These are phyloP conservation scores for Cladophialophora immunda DNA, from an alignment of 2,329 filamentous ascomycete species.

Conservation along the genomic window DNA sequence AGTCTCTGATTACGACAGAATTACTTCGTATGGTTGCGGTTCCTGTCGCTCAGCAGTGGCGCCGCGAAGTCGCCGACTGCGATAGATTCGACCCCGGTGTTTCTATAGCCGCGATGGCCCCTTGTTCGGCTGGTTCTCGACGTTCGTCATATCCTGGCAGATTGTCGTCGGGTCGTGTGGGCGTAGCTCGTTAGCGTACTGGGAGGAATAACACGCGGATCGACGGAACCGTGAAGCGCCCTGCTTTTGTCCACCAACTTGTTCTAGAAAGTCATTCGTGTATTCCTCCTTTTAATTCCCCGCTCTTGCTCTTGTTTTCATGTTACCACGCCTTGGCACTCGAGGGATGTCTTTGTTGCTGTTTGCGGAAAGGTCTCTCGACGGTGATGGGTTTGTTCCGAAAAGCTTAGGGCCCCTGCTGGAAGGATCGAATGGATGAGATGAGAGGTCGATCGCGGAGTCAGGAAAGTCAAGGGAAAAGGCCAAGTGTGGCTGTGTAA, in stretches of 20 bases:
- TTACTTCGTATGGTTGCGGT: background rate
- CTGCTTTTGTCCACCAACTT: background rate
- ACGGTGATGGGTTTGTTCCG: background rate
- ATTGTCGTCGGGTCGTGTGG: background rate
- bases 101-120: conserved; percentile 1
- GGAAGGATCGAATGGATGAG: background rate
- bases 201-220: background rate
- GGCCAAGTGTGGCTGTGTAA: conserved; percentile 36
- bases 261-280: too few relatives aligned
- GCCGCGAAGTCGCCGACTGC: background rate
- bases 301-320: background rate
- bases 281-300: background rate
- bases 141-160: background rate
- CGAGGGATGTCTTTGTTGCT: background rate
- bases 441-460: conserved; percentile 10
- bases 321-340: background rate
- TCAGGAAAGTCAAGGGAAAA: background rate
- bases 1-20: background rate
- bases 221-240: background rate
- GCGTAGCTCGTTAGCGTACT: too few relatives aligned
- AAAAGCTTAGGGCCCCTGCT: conserved; percentile 1
- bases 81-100: background rate
- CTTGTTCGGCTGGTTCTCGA: background rate
- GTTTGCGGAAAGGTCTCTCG: background rate
- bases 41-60: background rate